Evolutionary conservation across 768 basidiomycete species (phyloP).

Genomic region (Termitomyces sp.): DNA sequence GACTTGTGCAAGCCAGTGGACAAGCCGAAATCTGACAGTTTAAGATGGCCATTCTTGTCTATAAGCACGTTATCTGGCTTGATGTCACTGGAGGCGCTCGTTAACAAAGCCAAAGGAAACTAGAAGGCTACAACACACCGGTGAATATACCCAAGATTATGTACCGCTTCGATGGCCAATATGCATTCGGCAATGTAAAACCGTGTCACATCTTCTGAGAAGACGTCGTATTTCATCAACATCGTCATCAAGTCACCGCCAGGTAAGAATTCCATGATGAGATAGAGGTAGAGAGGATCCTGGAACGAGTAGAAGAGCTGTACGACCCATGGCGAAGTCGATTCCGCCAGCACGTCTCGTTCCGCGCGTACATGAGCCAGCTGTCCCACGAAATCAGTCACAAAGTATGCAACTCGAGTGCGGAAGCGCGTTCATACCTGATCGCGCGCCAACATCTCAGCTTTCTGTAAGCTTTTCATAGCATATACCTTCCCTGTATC

Average conservation of each 20-base stretch:
- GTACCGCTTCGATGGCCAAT: slow-evolving; percentile 95
- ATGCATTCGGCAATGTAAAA: slow-evolving; percentile 99
- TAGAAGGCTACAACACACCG: slow-evolving; percentile 47
- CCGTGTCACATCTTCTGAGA: slow-evolving; percentile 96
- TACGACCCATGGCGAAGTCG: slow-evolving; percentile 95
- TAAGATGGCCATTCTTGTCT: slow-evolving; percentile 94
- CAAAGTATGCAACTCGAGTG: neutral
- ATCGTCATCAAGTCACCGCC: slow-evolving; percentile 99
- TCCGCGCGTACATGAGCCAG: slow-evolving; percentile 97
- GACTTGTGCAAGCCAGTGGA: slow-evolving; percentile 97
- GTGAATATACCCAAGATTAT: slow-evolving; percentile 98
- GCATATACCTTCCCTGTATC: slow-evolving; percentile 98
- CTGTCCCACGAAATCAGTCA: slow-evolving; percentile 31
- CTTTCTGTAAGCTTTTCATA: slow-evolving; percentile 98
- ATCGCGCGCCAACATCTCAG: slow-evolving; percentile 99
- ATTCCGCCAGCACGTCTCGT: slow-evolving; percentile 93
- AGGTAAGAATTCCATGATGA: slow-evolving; percentile 84
- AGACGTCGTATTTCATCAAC: slow-evolving; percentile 99
- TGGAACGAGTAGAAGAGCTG: slow-evolving; percentile 99
- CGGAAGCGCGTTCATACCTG: slow-evolving; percentile 52
- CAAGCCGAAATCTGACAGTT: slow-evolving; percentile 96
- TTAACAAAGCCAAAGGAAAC: neutral
- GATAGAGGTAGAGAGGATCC: slow-evolving; percentile 90
- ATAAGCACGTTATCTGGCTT: slow-evolving; percentile 99
- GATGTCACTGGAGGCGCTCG: slow-evolving; percentile 66